Evolutionary conservation across 305 asterid genomes (phyloP).

Genomic region (Solanum aculeatissimum): DNA sequence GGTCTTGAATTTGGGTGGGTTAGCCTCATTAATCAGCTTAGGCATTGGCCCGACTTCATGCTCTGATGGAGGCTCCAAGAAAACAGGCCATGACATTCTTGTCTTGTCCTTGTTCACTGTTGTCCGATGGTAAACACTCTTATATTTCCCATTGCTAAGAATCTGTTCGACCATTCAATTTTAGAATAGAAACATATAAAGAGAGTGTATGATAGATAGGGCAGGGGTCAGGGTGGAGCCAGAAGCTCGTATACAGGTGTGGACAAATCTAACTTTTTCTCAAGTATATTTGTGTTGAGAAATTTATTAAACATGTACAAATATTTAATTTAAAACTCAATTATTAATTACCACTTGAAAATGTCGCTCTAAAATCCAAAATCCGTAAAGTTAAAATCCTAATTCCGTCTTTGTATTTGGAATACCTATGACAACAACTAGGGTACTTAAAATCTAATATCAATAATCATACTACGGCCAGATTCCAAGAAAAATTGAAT

Average conservation of each 20-base stretch:
- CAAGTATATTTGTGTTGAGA: background rate
- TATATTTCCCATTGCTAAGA: conserved; percentile 42
- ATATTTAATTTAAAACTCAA: background rate
- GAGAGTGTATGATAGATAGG: too few relatives aligned
- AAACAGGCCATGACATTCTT: conserved; percentile 61
- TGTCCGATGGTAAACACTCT: conserved; percentile 40
- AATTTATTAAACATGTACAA: background rate
- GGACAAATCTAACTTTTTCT: background rate
- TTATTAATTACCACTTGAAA: background rate
- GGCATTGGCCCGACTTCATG: conserved; percentile 35
- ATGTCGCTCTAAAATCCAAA: background rate
- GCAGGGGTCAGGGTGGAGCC: background rate
- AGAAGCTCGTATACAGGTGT: background rate
- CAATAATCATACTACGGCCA: background rate
- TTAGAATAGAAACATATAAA: background rate
- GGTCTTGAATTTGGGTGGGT: conserved; percentile 30
- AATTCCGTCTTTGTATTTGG: background rate
- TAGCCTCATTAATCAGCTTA: conserved; percentile 18
- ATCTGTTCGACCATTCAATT: conserved; percentile 12
- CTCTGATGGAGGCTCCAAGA: conserved; percentile 50
- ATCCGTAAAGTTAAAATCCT: background rate
- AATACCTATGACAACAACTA: background rate
- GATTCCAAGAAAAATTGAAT: background rate
- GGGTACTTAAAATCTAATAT: background rate
- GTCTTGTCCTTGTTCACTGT: conserved; percentile 40